Conservation (phyloP, 2,329 filamentous ascomycete species). For the Sarocladium brachiariae region DNA sequence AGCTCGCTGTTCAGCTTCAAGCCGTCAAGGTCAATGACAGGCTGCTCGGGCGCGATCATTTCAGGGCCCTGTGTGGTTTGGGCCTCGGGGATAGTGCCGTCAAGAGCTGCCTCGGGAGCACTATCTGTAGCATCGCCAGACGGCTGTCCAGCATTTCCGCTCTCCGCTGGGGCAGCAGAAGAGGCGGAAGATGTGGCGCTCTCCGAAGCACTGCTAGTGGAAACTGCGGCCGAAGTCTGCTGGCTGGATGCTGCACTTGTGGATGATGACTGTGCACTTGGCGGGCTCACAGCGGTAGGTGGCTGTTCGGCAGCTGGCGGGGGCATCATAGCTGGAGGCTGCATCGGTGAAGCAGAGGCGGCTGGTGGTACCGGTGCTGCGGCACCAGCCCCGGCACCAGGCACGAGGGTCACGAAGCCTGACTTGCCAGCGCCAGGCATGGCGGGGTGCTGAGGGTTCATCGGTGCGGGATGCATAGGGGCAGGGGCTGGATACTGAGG, state of each 20-base stretch:
- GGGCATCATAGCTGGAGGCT: not conserved
- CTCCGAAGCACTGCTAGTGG: not conserved
- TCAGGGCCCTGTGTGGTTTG: not conserved
- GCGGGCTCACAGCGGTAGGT: not conserved
- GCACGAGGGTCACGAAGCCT: constrained; percentile 7
- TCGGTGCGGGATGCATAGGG: constrained; percentile 3
- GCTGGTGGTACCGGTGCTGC: not conserved
- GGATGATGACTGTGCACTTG: not conserved
- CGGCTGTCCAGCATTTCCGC: not conserved
- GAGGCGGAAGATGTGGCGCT: not conserved
- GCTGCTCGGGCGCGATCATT: constrained; percentile 14
- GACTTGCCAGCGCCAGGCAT: not conserved
- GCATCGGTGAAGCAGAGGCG: not conserved
- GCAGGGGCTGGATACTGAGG: not conserved
- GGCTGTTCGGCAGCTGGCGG: constrained; percentile 1
- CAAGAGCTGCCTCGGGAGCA: not conserved
- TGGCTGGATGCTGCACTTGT: not conserved
- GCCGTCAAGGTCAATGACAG: constrained; percentile 31
- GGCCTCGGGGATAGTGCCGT: not conserved
- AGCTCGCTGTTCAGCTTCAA: constrained; percentile 35
- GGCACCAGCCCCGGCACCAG: not conserved
- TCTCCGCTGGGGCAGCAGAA: not conserved
- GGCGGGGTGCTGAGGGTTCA: not conserved
- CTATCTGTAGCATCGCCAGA: not conserved
- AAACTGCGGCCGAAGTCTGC: not conserved